phyloP scores from a whole-genome alignment of 176 grass and related monocot species.

The Oryza nivara region DNA sequence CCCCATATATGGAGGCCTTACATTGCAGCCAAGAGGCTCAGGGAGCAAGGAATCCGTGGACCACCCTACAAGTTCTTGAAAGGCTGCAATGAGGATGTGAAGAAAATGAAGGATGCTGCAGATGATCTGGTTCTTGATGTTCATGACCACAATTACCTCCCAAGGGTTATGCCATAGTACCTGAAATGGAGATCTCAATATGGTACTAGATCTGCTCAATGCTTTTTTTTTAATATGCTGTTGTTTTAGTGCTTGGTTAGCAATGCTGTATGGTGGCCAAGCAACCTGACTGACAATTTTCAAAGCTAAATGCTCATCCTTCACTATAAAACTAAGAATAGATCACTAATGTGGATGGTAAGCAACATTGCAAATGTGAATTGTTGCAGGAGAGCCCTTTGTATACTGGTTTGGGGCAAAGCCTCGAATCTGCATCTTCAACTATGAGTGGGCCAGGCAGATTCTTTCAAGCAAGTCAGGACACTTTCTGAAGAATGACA shows the following conservation, averaged over 20 bases:
- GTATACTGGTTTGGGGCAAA: conserved; percentile 50
- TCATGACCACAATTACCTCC: conserved; percentile 41
- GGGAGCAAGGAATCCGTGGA: conserved; percentile 48
- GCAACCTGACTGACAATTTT: not conserved
- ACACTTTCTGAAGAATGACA: conserved; percentile 44
- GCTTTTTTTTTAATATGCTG: not conserved
- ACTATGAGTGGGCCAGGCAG: conserved; percentile 52
- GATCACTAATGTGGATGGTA: not conserved
- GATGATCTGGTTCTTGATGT: conserved; percentile 31
- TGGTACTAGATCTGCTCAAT: conserved; percentile 27
- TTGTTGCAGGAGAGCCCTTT: conserved; percentile 51
- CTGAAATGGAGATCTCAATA: conserved; percentile 48
- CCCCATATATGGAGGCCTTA: conserved; percentile 50
- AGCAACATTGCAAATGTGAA: not conserved
- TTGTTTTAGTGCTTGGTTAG: not conserved
- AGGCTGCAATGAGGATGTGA: conserved; percentile 40
- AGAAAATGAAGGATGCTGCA: conserved; percentile 3
- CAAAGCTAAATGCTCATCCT: not conserved
- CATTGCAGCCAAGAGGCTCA: conserved; percentile 28
- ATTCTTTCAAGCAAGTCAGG: conserved; percentile 58
- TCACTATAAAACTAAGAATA: not conserved
- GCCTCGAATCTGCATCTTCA: conserved; percentile 46
- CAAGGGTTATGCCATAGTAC: conserved; percentile 32
- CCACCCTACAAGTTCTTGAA: conserved; percentile 48
- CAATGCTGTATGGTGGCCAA: not conserved